Conservation (phyloP, 345 rosid genomes). For the Reutealis trisperma region DNA sequence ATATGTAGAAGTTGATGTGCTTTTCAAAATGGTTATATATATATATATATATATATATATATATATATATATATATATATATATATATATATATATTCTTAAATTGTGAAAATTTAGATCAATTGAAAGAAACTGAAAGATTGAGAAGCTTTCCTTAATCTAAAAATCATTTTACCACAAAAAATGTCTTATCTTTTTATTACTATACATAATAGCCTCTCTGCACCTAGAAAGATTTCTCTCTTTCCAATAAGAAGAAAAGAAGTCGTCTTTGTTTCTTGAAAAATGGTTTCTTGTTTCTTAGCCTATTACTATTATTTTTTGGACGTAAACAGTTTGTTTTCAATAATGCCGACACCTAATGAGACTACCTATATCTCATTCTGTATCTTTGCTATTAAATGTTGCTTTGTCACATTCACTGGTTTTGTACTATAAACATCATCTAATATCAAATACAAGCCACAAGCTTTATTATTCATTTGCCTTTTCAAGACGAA, state of each 20-base stretch:
- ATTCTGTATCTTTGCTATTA: constrained; percentile 4
- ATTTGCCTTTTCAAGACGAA: background rate
- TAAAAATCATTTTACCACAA: background rate
- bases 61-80: no score
- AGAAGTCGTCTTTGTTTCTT: background rate
- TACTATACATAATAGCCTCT: constrained; percentile 6
- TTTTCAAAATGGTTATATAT: no score
- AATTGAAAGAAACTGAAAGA: constrained; percentile 19
- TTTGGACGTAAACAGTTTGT: constrained; percentile 8
- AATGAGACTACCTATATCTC: background rate
- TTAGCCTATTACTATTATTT: background rate
- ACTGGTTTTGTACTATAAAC: background rate
- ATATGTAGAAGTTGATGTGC: no score
- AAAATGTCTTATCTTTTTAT: constrained; percentile 14
- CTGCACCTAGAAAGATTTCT: constrained; percentile 3
- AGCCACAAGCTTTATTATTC: background rate
- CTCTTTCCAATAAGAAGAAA: constrained; percentile 18
- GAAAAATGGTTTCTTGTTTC: background rate
- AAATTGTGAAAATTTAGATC: constrained; percentile 6
- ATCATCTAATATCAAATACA: background rate
- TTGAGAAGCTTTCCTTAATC: constrained; percentile 31
- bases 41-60: no score
- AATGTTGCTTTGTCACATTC: background rate
- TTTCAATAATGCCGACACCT: constrained; percentile 16
- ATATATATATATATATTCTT: background rate